Base-by-base conservation (phyloP, 352 stramenopile genomes). In the Phytophthora capsici region DNA sequence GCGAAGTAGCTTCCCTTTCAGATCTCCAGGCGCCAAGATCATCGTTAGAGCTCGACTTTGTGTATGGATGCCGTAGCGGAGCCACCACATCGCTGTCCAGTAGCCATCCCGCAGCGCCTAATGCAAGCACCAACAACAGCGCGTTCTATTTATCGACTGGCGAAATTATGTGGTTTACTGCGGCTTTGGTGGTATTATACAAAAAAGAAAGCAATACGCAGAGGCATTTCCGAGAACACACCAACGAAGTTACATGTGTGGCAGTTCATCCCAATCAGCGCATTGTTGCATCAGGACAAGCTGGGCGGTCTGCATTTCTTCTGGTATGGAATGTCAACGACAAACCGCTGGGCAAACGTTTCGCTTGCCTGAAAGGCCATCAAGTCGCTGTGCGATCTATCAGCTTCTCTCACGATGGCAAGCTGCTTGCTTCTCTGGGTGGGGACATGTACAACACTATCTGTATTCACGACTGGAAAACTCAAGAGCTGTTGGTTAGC, bases 391-490 rank as follows among this genome's bases (percentile, higher is more conserved):
- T 92, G 36, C 69, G 79, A 2, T 82, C 69, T 1, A 84, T 92
- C 41, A 90, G 76, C 50, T 90, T 90, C 53, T 90, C 80, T 6
- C 80, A 92, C 49, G 81, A 92, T 47, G 84, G 84, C 8, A 89
- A 89, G 50, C 46, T 92, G 2, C 54, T 90, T 22, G 81, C 78
- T 45, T 92, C 84, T 9, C 61, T 92, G 16, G 81, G 84, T 19
- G 78, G 78, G 7, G 84, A 92, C 41, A 80, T 92, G 69, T 92
- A 86, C 77, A 92, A 92, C 25, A 89, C 84, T 14, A 89, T 92
- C 46, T 92, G 79, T 23, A 62, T 92, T 36, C 81, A 92, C 66
- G 80, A 90, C 61, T 92, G 84, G 84, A 77, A 82, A 32, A 73
- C 86, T 2, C 74, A 89, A 37, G 84, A 64, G 16, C 49, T 89